phyloP scores from a whole-genome alignment of 228 moss, liverwort and hornwort species.

The Sphagnum fallax region DNA sequence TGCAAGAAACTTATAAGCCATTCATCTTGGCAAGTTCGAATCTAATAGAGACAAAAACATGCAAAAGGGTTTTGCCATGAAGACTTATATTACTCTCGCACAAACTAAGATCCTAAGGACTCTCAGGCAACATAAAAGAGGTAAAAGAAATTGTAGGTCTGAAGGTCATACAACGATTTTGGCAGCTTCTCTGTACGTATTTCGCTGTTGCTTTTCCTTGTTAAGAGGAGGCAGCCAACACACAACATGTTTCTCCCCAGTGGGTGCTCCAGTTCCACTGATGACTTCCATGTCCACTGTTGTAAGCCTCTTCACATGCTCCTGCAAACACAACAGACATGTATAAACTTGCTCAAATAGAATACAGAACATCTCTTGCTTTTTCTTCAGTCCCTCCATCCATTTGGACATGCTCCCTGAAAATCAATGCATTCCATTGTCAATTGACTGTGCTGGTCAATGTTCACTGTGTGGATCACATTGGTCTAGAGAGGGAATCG shows the following conservation, averaged over 20 bases:
- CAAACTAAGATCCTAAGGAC: too few species aligned
- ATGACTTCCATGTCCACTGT: conserved; percentile 62
- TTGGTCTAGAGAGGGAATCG: not conserved
- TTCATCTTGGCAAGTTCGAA: not conserved
- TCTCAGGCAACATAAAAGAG: too few species aligned
- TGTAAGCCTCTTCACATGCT: conserved; percentile 57
- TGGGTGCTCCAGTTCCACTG: conserved; percentile 53
- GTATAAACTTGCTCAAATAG: not conserved
- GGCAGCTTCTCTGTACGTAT: conserved; percentile 53
- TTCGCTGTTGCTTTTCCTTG: conserved; percentile 41
- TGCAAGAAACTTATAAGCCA: not conserved
- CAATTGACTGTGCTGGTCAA: too few species aligned
- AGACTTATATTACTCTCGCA: not conserved
- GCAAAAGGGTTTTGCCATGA: not conserved
- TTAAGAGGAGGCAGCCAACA: conserved; percentile 59
- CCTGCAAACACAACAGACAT: conserved; percentile 20
- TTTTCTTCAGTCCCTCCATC: not conserved
- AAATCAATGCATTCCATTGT: too few species aligned
- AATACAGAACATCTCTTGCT: not conserved
- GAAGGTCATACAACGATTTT: conserved; percentile 39
- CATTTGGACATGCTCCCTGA: not conserved
- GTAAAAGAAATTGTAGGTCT: too few species aligned
- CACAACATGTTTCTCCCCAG: conserved; percentile 49
- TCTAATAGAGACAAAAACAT: too few species aligned
- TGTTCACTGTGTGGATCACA: too few species aligned